Base-by-base conservation (phyloP, 2,329 filamentous ascomycete genomes). In the Tolypocladium tropicale region DNA sequence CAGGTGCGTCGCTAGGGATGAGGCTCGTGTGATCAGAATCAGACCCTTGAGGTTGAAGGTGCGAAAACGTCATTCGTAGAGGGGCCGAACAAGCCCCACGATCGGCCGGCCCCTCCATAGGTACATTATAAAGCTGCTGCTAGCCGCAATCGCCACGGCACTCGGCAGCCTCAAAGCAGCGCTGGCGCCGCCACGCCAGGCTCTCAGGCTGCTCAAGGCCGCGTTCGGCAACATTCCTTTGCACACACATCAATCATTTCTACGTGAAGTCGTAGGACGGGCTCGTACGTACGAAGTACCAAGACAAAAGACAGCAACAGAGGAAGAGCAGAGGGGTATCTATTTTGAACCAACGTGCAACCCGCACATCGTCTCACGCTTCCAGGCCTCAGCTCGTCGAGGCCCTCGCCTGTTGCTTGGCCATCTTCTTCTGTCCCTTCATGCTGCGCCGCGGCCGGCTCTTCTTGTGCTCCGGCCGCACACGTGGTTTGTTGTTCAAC, bases 391-490 rank as follows among this genome's bases (percentile, higher is more conserved):
- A 30, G 53, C 53, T 56, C 32, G 53, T 32, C n/a, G 50, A 54
- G 56, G 65, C 58, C 57, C 71, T 58, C 60, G 63, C 62, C 62
- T 65, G 64, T 50, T 57, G 55, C 60, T 71, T 72, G 18, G 53
- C 64, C 57, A 62, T 64, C 70, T 81, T 84, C 66, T 72, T 74
- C 52, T 65, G 64, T 1, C 82, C 82, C 67, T 82, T 87, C 85
- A 90, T 90, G 65, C 85, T 87, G 70, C 76, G 79, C 62, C 86
- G 78, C 30, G 86, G 88, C 57, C 89, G 75, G 18, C 68, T 73
- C 62, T 73, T 78, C 64, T 72, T 75, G 56, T 79, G 76, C 56
- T 76, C 72, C 25, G 71, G 71, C 28, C 74, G 70, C n/a, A 76
- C 71, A 16, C 72, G 74, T 32, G 81, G 81, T 67, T 82, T 83